phyloP scores from a whole-genome alignment of 768 basidiomycete genomes.

The Pisolithus sp. region DNA sequence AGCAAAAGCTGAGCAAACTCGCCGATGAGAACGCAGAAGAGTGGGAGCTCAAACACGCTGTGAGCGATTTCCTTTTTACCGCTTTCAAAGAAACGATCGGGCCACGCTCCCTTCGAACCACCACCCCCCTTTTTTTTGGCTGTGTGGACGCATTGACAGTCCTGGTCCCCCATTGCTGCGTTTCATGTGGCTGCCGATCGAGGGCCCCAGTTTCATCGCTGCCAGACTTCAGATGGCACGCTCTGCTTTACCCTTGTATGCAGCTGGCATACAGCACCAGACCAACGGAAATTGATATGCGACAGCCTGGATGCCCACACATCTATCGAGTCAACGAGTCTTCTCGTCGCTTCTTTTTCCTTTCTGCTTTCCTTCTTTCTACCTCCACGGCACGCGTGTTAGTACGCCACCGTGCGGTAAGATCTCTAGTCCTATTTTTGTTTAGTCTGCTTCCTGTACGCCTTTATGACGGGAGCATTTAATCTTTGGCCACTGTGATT shows the following conservation, averaged over 20 bases:
- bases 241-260: neutral
- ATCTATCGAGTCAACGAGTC: neutral
- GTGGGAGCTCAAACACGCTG: constrained; percentile 74
- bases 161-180: neutral
- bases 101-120: neutral
- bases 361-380: neutral
- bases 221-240: no score
- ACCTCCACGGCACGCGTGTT: neutral
- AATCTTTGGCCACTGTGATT: neutral
- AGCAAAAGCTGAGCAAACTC: constrained; percentile 56
- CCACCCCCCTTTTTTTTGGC: neutral
- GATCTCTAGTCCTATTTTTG: neutral
- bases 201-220: neutral
- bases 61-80: constrained; percentile 31
- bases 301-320: neutral
- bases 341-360: neutral
- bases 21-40: constrained; percentile 56
- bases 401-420: neutral
- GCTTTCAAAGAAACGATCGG: neutral
- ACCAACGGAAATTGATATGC: neutral
- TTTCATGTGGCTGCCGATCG: neutral
- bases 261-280: neutral
- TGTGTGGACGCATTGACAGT: neutral
- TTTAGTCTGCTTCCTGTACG: neutral
- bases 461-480: neutral